Evolutionary conservation across 2,329 filamentous ascomycete species (phyloP).

Genomic region (Fusarium annulatum): DNA sequence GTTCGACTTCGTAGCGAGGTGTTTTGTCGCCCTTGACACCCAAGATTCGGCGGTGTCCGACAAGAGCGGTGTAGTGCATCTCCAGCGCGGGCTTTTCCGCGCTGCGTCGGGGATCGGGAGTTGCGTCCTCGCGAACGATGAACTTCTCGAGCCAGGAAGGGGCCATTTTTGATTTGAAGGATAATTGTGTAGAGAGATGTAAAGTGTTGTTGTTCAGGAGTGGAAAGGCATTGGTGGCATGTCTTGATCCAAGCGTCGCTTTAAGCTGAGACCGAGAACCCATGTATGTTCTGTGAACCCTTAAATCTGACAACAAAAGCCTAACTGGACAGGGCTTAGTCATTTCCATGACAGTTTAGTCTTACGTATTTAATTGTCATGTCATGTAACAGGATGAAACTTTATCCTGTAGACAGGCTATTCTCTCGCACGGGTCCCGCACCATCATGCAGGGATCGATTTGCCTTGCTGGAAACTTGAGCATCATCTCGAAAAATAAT

Average conservation of each 20-base stretch:
- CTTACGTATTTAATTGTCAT: neutral
- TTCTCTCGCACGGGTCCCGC: neutral
- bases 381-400: neutral
- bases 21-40: neutral
- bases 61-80: neutral
- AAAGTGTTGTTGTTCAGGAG: neutral
- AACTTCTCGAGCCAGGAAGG: constrained; percentile 5
- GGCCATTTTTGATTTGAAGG: neutral
- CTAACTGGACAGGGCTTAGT: neutral
- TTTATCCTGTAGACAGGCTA: neutral
- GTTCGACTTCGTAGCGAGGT: neutral
- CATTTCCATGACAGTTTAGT: rapidly evolving
- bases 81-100: neutral
- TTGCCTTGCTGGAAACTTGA: rapidly evolving
- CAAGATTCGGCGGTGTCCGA: neutral
- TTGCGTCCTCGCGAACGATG: neutral
- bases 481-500: rapidly evolving
- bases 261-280: neutral
- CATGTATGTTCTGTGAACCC: neutral
- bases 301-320: neutral
- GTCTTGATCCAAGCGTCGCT: neutral
- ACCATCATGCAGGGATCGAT: neutral
- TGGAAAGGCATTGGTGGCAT: neutral
- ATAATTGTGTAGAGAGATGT: rapidly evolving
- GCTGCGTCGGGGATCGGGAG: neutral